Evolutionary conservation across 306 rosid species (phyloP).

Genomic region (Quercus glauca): DNA sequence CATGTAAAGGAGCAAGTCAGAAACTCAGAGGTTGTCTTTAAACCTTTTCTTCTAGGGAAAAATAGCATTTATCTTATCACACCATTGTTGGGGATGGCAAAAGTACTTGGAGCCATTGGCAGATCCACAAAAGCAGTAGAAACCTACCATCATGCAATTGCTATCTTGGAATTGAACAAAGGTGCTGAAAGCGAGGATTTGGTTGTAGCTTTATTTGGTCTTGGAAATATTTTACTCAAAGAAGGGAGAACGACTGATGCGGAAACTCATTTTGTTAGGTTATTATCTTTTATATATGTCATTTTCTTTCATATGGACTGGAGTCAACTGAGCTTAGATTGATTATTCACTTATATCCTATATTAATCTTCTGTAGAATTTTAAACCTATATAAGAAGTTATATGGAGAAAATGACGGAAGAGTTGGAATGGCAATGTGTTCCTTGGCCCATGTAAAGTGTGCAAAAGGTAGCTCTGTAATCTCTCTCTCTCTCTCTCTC

Average conservation of each 20-base stretch:
- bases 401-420: conserved; percentile 80
- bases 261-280: conserved; percentile 77
- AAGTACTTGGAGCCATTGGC: conserved; percentile 56
- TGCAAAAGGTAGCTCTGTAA: conserved; percentile 61
- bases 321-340: background rate
- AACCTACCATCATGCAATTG: conserved; percentile 50
- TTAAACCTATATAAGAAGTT: conserved; percentile 52
- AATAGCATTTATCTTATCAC: conserved; percentile 60
- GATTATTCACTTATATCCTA: conserved; percentile 18
- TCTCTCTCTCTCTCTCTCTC: conserved; percentile 17
- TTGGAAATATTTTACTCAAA: conserved; percentile 78
- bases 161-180: conserved; percentile 65
- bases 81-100: conserved; percentile 78
- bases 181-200: conserved; percentile 71
- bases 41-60: conserved; percentile 46
- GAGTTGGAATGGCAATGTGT: conserved; percentile 84
- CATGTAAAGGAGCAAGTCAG: background rate
- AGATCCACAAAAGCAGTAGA: conserved; percentile 66
- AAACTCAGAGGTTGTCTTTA: background rate
- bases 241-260: conserved; percentile 70
- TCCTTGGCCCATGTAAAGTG: conserved; percentile 82
- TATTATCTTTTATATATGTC: conserved; percentile 21
- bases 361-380: conserved; percentile 43
- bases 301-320: background rate
- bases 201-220: conserved; percentile 72